A percentile compares a stretch with the other conserved stretches of the same genome.
Conservation (phyloP, 2,329 filamentous ascomycete species). For the Epichloe sibirici region DNA sequence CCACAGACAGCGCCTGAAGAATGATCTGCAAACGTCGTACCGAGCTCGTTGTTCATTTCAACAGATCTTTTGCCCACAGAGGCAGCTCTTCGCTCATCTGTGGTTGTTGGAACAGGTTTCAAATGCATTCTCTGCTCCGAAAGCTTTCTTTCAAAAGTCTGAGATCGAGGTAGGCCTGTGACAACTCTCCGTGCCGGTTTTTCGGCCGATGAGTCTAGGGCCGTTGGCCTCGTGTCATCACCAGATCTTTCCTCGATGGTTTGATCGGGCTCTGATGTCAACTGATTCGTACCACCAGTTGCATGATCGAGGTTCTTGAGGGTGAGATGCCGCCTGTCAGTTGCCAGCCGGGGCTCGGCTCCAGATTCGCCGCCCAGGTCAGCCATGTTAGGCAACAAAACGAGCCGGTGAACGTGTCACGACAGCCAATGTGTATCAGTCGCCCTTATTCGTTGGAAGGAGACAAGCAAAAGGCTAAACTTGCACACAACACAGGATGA, state of each 20-base stretch:
- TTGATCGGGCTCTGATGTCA: constrained; percentile 5
- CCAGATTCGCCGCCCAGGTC: constrained; percentile 17
- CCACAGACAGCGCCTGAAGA: constrained; percentile 38
- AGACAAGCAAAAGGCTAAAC: background rate
- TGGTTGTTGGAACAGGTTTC: constrained; percentile 49
- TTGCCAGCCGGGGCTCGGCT: constrained; percentile 17
- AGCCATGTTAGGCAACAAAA: constrained; percentile 17
- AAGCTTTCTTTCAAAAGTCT: constrained; percentile 72
- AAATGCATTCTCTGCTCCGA: constrained; percentile 69
- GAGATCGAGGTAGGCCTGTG: constrained; percentile 61
- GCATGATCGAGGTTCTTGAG: constrained; percentile 17
- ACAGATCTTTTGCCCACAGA: constrained; percentile 45
- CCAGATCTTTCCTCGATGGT: background rate
- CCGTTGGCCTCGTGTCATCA: background rate
- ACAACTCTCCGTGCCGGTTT: constrained; percentile 46
- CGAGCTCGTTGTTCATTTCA: constrained; percentile 3
- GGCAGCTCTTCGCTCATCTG: constrained; percentile 57
- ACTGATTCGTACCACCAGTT: constrained; percentile 7
- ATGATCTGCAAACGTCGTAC: constrained; percentile 22
- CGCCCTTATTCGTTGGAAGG: background rate
- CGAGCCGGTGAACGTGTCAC: background rate
- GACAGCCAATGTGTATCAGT: background rate
- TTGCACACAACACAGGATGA: background rate
- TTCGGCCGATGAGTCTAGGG: background rate
- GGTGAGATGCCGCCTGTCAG: constrained; percentile 15